A percentile compares a stretch with the other conserved stretches of the same genome.
Evolutionary conservation across 345 rosid species (phyloP).

Genomic region (Trapa bicornis): DNA sequence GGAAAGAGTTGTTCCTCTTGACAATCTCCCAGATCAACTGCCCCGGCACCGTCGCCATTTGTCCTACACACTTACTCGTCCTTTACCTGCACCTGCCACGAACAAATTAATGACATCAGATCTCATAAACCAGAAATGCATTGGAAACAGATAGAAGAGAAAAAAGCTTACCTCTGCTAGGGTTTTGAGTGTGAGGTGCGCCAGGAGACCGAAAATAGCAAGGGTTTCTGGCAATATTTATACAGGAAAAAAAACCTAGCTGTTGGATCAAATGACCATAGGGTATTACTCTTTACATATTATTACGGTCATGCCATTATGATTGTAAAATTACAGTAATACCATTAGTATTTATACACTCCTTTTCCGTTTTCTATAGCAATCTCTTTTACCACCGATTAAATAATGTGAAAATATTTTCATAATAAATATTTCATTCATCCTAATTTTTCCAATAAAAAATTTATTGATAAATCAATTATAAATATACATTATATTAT

Average conservation of each 20-base stretch:
- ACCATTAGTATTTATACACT: too few relatives aligned
- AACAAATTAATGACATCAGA: too few relatives aligned
- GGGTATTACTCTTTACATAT: not conserved
- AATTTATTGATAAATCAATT: too few relatives aligned
- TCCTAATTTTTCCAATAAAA: too few relatives aligned
- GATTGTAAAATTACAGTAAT: too few relatives aligned
- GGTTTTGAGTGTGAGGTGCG: not conserved
- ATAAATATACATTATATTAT: too few relatives aligned
- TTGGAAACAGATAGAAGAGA: not conserved
- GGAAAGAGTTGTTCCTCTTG: constrained; percentile 35
- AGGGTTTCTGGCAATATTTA: not conserved
- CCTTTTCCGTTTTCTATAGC: too few relatives aligned
- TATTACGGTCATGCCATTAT: not conserved
- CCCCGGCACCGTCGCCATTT: constrained; percentile 38
- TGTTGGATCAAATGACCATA: not conserved
- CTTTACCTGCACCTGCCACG: not conserved
- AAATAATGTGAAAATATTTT: too few relatives aligned
- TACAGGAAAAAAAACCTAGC: not conserved
- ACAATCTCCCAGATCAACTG: constrained; percentile 44
- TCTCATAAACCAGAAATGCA: too few relatives aligned
- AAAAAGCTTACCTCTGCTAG: not conserved
- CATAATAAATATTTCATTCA: too few relatives aligned
- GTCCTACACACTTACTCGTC: not conserved
- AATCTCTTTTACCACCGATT: too few relatives aligned
- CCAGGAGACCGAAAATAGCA: not conserved